Evolutionary conservation across 805 yeast genomes (phyloP), one percentile per base, ranked within the genome.

Genomic region (Saccharomycopsis babjevae): DNA sequence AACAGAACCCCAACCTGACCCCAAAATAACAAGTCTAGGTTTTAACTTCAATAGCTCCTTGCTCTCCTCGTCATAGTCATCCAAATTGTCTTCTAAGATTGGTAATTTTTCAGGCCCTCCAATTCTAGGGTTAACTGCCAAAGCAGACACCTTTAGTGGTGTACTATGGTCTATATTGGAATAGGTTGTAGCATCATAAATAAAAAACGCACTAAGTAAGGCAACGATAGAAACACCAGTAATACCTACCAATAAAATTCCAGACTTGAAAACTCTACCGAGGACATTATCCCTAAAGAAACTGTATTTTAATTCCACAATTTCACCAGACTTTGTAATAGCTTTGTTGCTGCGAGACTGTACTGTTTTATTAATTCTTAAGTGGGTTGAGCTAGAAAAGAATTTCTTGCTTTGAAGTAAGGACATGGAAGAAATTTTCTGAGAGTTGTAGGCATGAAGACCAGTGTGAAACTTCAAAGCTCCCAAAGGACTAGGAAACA

Each of bases 51-150:
- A 62, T n/a, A 71, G 66, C 60, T 77, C 78, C 65, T 79, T 80
- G n/a, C 71, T 77, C 22, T 73, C 76, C 32, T 74, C 70, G 67
- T 85, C 89, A 62, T 76, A 79, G 46, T 82, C 80, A 67, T 85
- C 90, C 59, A 85, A 71, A 62, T 79, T 80, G 40, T 79, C 76
- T 43, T 77, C 77, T 64, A 83, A 74, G 34, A 85, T 80, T 1
- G 89, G 89, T 62, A 86, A 72, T 66, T 86, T 83, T 68, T 85
- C 88, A 25, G 90, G 89, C 2, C 91, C 91, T 6, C 90, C 90
- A 7, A 68, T 68, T 46, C 75, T 73, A 36, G 89, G 88, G 50
- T 76, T 67, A 57, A 84, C 68, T 1, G 88, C 86, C 28, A 76
- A 72, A 22, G 73, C 70, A 11, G 86, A 81, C 16, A 85, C 82